Conservation (phyloP, 495 filamentous ascomycete genomes). For the Penicillium coffeae region DNA sequence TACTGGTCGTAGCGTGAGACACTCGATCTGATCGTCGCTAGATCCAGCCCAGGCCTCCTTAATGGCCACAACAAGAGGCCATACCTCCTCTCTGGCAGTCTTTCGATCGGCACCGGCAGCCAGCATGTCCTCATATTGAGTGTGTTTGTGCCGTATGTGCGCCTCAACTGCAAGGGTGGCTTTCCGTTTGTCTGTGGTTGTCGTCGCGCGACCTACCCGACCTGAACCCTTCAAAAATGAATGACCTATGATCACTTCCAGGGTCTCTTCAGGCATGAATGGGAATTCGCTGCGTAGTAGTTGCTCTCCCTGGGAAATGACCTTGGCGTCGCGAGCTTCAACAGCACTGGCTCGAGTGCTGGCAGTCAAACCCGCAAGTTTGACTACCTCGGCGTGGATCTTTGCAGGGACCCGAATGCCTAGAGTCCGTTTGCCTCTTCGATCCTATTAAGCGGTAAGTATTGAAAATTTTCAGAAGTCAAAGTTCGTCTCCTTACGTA, state of each 20-base stretch:
- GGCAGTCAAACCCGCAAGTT: constrained; percentile 32
- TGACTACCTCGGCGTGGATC: constrained; percentile 29
- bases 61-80: constrained; percentile 23
- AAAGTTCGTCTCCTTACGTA: constrained; percentile 26
- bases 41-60: constrained; percentile 30
- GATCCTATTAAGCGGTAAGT: constrained; percentile 19
- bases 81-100: constrained; percentile 26
- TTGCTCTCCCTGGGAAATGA: constrained; percentile 25
- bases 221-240: constrained; percentile 50
- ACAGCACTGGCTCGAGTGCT: constrained; percentile 38
- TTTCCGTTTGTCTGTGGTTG: constrained; percentile 32
- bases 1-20: neutral
- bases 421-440: constrained; percentile 26
- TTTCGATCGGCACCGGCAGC: constrained; percentile 17
- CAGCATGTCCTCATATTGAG: constrained; percentile 43
- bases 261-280: constrained; percentile 35
- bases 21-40: neutral
- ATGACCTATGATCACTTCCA: constrained; percentile 38
- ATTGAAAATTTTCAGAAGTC: neutral
- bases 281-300: constrained; percentile 39
- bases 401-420: constrained; percentile 47
- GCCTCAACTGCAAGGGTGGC: constrained; percentile 46
- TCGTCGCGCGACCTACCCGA: constrained; percentile 42
- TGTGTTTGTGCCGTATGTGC: constrained; percentile 48
- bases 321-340: constrained; percentile 32